Percentiles rank a stretch among this genome's conserved stretches.
Conservation (phyloP, 495 filamentous ascomycete species). For the Penicillium angulare region DNA sequence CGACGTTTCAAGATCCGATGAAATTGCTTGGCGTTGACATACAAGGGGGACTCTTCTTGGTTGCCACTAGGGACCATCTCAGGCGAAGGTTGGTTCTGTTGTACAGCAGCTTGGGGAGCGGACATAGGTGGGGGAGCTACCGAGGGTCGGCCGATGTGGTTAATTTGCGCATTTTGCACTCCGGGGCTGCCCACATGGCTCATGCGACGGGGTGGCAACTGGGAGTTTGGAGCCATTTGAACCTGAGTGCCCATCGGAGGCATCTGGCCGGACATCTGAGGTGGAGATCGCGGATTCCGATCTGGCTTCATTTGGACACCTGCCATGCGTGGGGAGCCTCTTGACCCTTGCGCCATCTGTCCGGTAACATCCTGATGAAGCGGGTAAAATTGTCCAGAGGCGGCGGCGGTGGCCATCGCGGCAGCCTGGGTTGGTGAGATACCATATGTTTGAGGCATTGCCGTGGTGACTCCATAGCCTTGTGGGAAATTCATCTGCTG, state of each 20-base stretch:
- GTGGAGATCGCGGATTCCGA: slow-evolving; percentile 51
- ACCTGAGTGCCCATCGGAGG: slow-evolving; percentile 51
- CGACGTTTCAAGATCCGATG: slow-evolving; percentile 93
- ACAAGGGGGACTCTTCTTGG: slow-evolving; percentile 88
- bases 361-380: slow-evolving; percentile 50
- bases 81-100: slow-evolving; percentile 74
- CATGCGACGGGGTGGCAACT: slow-evolving; percentile 49
- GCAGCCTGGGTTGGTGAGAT: slow-evolving; percentile 54
- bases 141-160: slow-evolving; percentile 47
- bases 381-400: slow-evolving; percentile 51
- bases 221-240: slow-evolving; percentile 42
- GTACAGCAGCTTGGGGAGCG: slow-evolving; percentile 49
- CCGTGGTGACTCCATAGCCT: slow-evolving; percentile 45
- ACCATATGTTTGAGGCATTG: slow-evolving; percentile 50
- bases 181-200: slow-evolving; percentile 53
- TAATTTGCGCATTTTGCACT: slow-evolving; percentile 44
- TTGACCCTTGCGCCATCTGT: slow-evolving; percentile 44
- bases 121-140: slow-evolving; percentile 47
- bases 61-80: slow-evolving; percentile 70
- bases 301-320: slow-evolving; percentile 51
- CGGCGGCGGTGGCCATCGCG: slow-evolving; percentile 57
- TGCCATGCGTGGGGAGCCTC: slow-evolving; percentile 53
- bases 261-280: slow-evolving; percentile 50
- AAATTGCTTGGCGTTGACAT: slow-evolving; percentile 98
- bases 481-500: slow-evolving; percentile 55